Conservation (phyloP, 352 stramenopile species). For the Pythium periplocum region DNA sequence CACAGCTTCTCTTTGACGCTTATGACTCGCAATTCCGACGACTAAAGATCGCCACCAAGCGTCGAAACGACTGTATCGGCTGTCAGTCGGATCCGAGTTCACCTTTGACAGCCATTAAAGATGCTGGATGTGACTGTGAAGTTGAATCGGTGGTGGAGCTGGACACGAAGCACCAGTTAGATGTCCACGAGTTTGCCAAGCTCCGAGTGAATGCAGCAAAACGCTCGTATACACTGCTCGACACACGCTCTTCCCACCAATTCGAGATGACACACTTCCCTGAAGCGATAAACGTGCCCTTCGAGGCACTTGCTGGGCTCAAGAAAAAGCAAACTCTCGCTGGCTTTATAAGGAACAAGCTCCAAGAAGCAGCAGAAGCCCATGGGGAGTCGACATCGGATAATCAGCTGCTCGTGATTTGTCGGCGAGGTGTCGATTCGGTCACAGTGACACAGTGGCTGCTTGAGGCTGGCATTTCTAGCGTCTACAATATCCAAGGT, state of each 20-base stretch:
- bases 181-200: slow-evolving; percentile 27
- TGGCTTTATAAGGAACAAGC: too few species aligned
- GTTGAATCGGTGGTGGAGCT: slow-evolving; percentile 8
- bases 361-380: too few species aligned
- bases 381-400: too few species aligned
- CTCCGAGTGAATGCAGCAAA: slow-evolving; percentile 6
- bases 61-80: slow-evolving; percentile 32
- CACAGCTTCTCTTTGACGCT: slow-evolving; percentile 78
- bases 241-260: slow-evolving; percentile 47
- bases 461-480: slow-evolving; percentile 27
- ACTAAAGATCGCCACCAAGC: slow-evolving; percentile 42
- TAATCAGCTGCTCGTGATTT: slow-evolving; percentile 49
- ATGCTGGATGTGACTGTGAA: too few species aligned
- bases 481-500: slow-evolving; percentile 61
- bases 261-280: slow-evolving; percentile 79
- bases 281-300: slow-evolving; percentile 62
- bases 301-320: slow-evolving; percentile 21
- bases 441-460: slow-evolving; percentile 53
- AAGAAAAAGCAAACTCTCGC: too few species aligned
- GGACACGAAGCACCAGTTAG: slow-evolving; percentile 26
- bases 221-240: slow-evolving; percentile 41
- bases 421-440: slow-evolving; percentile 74
- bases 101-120: too few species aligned
- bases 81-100: slow-evolving; percentile 3
- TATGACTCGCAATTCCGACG: slow-evolving; percentile 67